Evolutionary conservation across 179 eudicot genomes (phyloP).

Genomic region (Beta macrorhiza): DNA sequence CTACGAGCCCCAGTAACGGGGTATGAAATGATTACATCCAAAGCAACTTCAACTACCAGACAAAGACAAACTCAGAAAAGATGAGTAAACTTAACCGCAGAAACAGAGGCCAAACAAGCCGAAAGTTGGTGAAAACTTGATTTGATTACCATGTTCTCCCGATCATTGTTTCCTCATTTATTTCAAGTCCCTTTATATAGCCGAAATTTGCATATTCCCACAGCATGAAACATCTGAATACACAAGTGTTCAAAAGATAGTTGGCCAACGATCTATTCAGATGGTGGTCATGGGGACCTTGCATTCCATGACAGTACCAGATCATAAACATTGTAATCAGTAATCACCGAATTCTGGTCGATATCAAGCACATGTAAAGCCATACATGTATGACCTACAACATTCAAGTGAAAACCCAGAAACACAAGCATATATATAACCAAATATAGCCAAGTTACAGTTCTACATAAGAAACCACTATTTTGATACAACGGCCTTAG

Average conservation of each 20-base stretch:
- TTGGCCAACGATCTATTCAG: neutral
- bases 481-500: neutral
- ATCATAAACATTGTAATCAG: neutral
- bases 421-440: neutral
- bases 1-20: neutral
- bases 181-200: neutral
- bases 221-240: neutral
- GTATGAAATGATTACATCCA: conserved; percentile 8
- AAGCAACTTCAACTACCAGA: conserved; percentile 18
- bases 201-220: neutral
- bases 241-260: neutral
- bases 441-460: neutral
- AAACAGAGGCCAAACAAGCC: neutral
- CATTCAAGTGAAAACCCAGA: neutral
- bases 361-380: no score
- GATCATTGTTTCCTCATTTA: neutral
- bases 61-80: neutral
- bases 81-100: conserved; percentile 4
- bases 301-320: neutral
- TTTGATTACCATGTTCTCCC: neutral
- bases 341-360: no score
- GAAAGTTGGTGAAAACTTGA: neutral
- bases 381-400: no score
- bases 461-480: neutral
- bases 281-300: neutral